Conservation (phyloP, 805 yeast species). For the Nakazawaea pomicola region DNA sequence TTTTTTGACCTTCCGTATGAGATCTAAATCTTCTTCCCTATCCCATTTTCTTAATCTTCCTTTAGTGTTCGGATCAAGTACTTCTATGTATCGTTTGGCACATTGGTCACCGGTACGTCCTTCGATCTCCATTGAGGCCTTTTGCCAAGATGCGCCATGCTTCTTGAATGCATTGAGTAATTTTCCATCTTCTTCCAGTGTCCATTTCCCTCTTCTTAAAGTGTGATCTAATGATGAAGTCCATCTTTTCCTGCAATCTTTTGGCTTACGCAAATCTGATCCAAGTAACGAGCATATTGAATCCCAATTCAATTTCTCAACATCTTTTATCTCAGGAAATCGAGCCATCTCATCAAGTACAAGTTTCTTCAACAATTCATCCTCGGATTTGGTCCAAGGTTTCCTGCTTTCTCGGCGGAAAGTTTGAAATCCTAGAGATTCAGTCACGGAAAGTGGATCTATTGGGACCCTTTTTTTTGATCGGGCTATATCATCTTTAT, state of each 20-base stretch:
- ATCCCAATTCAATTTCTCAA: constrained; percentile 60
- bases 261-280: constrained; percentile 51
- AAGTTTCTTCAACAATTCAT: constrained; percentile 41
- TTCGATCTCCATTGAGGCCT: constrained; percentile 66
- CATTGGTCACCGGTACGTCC: constrained; percentile 96
- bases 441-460: constrained; percentile 57
- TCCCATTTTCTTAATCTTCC: constrained; percentile 80
- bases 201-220: constrained; percentile 83
- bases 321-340: constrained; percentile 17
- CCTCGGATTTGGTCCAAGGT: constrained; percentile 79
- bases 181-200: constrained; percentile 67
- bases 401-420: constrained; percentile 57
- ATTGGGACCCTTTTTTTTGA: constrained; percentile 23
- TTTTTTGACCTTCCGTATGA: constrained; percentile 61
- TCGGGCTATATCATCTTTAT: constrained; percentile 12
- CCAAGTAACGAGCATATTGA: constrained; percentile 40
- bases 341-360: constrained; percentile 30
- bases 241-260: constrained; percentile 89
- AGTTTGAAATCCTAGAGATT: constrained; percentile 70
- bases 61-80: constrained; percentile 73
- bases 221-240: constrained; percentile 77
- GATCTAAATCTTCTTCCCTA: constrained; percentile 63
- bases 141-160: constrained; percentile 83
- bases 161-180: constrained; percentile 58
- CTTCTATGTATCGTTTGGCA: constrained; percentile 86